Base-by-base conservation (phyloP, 768 basidiomycete species). In the Phanerochaete carnosa region DNA sequence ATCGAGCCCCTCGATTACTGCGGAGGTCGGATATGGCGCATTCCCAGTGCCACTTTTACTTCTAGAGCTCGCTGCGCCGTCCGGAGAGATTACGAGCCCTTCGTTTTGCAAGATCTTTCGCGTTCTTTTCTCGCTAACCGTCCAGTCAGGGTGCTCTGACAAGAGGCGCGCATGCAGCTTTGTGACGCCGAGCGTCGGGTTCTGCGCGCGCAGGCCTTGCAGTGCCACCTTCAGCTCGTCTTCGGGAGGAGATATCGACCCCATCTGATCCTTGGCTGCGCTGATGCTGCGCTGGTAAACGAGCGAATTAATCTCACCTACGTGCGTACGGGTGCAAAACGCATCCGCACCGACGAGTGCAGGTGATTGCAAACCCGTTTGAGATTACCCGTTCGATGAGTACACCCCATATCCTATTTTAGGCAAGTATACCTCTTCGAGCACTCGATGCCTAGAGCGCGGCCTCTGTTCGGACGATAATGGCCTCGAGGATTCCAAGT, bases 61-160 rank as follows among this genome's bases (percentile, higher is more conserved):
- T 22, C 28, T 63, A 65, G n/a, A n/a, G n/a, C n/a, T n/a, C n/a
- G n/a, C n/a, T n/a, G 59, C 64, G 62, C n/a, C 57, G 56, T 60
- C 54, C 11, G 64, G 54, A 15, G 57, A 28, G 45, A 22, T 77
- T 23, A 83, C 72, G 32, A 88, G 75, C 0, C 84, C 85, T 60
- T 83, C 81, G 22, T 69, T 75, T 63, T 89, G 87, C 1, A 94
- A 74, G 51, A 90, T 74, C 71, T 90, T 94, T 50, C 86, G 76
- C 3, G 88, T 80, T 25, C 94, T 83, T 68, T 93, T 94, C 72
- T 95, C 94, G 70, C 90, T 91, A 64, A 94, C 90, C 0, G 80
- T 71, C 91, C 92, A 95, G 25, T 81, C 77, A 2, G 89, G 83
- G 64, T 90, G 74, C 11, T 76, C 73, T 13, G 78, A 71, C 13